Evolutionary conservation across 2,329 filamentous ascomycete species (phyloP).

Genomic region (Pseudogymnoascus verrucosus): DNA sequence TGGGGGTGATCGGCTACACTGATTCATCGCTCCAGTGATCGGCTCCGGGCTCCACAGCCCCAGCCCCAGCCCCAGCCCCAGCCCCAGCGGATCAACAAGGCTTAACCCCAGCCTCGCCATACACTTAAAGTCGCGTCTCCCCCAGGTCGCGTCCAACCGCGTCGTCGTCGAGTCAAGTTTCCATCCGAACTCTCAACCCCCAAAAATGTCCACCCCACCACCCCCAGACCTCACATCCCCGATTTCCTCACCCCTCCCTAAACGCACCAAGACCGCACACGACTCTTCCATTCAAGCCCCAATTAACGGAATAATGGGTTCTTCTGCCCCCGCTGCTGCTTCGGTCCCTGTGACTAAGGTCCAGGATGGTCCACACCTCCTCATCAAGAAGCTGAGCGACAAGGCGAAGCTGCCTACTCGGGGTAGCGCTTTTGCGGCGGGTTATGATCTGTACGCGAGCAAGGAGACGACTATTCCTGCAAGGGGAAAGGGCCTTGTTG

Average conservation of each 20-base stretch:
- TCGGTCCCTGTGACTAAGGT: background rate
- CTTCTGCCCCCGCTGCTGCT: background rate
- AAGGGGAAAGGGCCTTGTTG: slow-evolving; percentile 75
- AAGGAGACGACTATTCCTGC: slow-evolving; percentile 68
- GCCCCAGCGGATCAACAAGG: background rate
- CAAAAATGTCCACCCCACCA: slow-evolving; percentile 7
- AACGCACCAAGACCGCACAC: slow-evolving; percentile 15
- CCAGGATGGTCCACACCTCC: slow-evolving; percentile 20
- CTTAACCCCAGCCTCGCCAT: background rate
- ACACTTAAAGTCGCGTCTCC: slow-evolving; percentile 3
- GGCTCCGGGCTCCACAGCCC: background rate
- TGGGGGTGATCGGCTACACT: background rate
- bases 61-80: background rate
- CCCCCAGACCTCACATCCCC: slow-evolving; percentile 16
- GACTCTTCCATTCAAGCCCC: background rate
- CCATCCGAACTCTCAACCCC: background rate
- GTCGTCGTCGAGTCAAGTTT: background rate
- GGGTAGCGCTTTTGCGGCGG: slow-evolving; percentile 81
- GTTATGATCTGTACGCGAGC: slow-evolving; percentile 86
- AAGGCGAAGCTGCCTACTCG: slow-evolving; percentile 78
- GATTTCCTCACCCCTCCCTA: slow-evolving; percentile 24
- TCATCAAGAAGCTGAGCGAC: slow-evolving; percentile 76
- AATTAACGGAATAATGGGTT: background rate
- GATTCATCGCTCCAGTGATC: background rate
- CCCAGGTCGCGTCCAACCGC: background rate